Base-by-base conservation (phyloP, 2,329 filamentous ascomycete genomes). In the Colletotrichum euphorbiae region DNA sequence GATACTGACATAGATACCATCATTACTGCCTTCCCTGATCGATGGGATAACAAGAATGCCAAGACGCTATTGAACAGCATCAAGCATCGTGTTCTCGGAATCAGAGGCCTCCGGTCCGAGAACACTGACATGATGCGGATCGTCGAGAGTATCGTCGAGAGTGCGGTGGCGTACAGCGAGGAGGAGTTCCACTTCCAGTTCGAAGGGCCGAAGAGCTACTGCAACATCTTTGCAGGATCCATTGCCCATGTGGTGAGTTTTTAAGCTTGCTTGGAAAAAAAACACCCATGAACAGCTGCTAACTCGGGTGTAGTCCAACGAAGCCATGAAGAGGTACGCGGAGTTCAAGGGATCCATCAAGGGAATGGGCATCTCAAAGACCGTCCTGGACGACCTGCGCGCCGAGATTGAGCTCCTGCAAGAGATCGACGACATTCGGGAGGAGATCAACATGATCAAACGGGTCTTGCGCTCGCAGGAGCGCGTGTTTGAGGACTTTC, bases 401-500 rank as follows among this genome's bases (percentile, higher is more conserved):
- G 70, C 72, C 2, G 72, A 74, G 19, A 74, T 74, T 17, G 72
- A 69, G 57, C 58, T 73, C 0, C 62, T 74, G 2, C 67, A 67
- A 9, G 62, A 70, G 59, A 69, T 70, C 40, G 68, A 71, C 42
- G 70, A 71, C 5, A 58, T 71, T 1, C 55, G 68, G 0, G 70
- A 71, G 31, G 70, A 71, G 56, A 70, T 71, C 19, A 71, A 70
- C 43, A 71, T 71, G 70, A 52, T 71, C 1, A 70, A 71, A 54
- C 69, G 68, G 0, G 70, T 71, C 6, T 42, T 71, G 0, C 52
- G 63, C 36, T 67, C 69, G n/a, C 70, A 71, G 54, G 70, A 70
- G 48, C 64, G 70, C 1, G 70, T 71, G 21, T 67, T 62, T n/a
- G 60, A 52, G 4, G 70, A 64, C n/a, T 71, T 70, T 9, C 59